Conservation (phyloP, 495 filamentous ascomycete genomes). For the Jackrogersella minutella region DNA sequence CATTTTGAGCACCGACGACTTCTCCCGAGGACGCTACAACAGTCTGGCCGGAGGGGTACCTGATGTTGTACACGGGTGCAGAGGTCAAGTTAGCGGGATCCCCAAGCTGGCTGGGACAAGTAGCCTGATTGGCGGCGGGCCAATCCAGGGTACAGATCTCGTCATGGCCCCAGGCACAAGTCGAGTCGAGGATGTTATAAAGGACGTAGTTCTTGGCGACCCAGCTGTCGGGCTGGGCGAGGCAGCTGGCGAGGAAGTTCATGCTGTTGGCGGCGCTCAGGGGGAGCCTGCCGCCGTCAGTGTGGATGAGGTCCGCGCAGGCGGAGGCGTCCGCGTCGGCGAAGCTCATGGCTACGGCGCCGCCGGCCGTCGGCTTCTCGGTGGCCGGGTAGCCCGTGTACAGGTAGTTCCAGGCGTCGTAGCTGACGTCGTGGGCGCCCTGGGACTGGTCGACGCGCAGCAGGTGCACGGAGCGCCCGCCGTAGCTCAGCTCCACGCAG, state of each 20-base stretch:
- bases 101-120: slow-evolving; percentile 51
- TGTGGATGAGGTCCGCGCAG: slow-evolving; percentile 53
- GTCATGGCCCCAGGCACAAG: slow-evolving; percentile 55
- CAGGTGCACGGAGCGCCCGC: slow-evolving; percentile 51
- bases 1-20: slow-evolving; percentile 40
- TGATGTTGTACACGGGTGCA: slow-evolving; percentile 57
- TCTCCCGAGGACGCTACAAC: slow-evolving; percentile 49
- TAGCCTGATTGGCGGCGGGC: slow-evolving; percentile 56
- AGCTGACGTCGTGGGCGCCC: slow-evolving; percentile 59
- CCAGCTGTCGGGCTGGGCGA: slow-evolving; percentile 51
- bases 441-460: slow-evolving; percentile 57
- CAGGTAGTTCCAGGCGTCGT: slow-evolving; percentile 62
- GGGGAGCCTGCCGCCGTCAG: slow-evolving; percentile 53
- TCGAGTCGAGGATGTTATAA: slow-evolving; percentile 56
- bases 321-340: slow-evolving; percentile 46
- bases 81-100: slow-evolving; percentile 44
- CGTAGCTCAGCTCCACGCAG: slow-evolving; percentile 55
- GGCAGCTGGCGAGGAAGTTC: slow-evolving; percentile 57
- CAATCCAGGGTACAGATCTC: slow-evolving; percentile 56
- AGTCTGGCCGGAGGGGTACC: slow-evolving; percentile 53
- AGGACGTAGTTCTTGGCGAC: slow-evolving; percentile 53
- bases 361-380: slow-evolving; percentile 53
- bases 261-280: slow-evolving; percentile 61
- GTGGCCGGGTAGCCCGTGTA: slow-evolving; percentile 55
- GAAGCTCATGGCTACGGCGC: slow-evolving; percentile 53